phyloP scores from a whole-genome alignment of 345 rosid species.

The Eucalyptus victrix region DNA sequence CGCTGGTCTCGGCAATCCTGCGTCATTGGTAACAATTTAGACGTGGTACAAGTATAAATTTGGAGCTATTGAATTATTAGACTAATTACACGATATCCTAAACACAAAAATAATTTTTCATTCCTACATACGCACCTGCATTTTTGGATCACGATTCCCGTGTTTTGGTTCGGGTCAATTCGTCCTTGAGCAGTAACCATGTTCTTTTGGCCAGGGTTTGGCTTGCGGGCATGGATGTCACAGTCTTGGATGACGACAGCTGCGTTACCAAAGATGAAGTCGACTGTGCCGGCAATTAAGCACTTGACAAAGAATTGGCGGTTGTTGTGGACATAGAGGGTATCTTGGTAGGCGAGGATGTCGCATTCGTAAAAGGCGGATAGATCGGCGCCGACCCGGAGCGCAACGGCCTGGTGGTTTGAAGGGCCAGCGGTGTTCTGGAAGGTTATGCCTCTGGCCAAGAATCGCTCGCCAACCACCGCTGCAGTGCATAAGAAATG shows the following conservation, averaged over 20 bases:
- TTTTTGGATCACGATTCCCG: constrained; percentile 87
- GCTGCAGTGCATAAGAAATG: constrained; percentile 24
- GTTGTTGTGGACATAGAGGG: constrained; percentile 23
- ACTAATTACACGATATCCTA: neutral
- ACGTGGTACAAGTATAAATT: neutral
- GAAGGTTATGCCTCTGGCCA: constrained; percentile 68
- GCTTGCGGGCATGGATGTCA: constrained; percentile 86
- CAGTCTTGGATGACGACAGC: constrained; percentile 24
- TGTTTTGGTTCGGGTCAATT: constrained; percentile 79
- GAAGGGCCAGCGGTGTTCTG: constrained; percentile 77
- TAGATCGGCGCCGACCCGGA: constrained; percentile 69
- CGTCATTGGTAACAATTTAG: neutral
- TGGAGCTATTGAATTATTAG: neutral
- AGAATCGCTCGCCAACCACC: constrained; percentile 61
- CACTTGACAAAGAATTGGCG: constrained; percentile 72
- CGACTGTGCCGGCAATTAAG: constrained; percentile 63
- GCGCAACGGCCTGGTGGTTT: constrained; percentile 19
- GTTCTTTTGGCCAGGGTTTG: constrained; percentile 79
- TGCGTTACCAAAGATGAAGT: constrained; percentile 34
- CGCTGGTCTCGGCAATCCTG: constrained; percentile 71
- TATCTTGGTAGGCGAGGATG: constrained; percentile 72
- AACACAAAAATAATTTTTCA: neutral
- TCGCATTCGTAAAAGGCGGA: constrained; percentile 76
- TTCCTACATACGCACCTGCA: neutral
- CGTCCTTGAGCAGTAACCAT: constrained; percentile 97